Base-by-base conservation (phyloP, 176 grass and related monocot genomes). In the Coix lacrymajobi region DNA sequence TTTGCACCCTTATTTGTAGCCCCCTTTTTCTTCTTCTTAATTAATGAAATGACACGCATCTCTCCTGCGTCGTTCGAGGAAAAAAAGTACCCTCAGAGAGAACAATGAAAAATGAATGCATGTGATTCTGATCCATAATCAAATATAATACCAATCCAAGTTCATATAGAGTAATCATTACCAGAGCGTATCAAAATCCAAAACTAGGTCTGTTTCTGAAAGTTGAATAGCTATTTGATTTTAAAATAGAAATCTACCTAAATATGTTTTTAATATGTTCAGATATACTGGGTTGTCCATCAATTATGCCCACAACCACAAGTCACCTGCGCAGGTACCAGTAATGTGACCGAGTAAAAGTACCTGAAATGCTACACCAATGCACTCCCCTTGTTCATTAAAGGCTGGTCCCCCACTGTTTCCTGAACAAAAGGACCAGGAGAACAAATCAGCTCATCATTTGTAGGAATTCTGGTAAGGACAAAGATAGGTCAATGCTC, bases 331-430 rank as follows among this genome's bases (percentile, higher is more conserved):
- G 20, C 6, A 78, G 79, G 22, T 40, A 75, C 37, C 37, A 87
- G 3, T 52, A 73, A 48, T 25, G 17, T 73, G 79, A 87, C 41
- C 31, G 16, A 72, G 66, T 60, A 78, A 88, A 93, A 85, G 49
- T 86, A 99, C 97, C 97, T 99, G 97, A 92, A 99, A 99, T 85
- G 97, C 97, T 46, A 99, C 89, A 68, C 97, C 93, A 76, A 99
- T 99, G 89, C 97, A 99, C 79, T 96, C 93, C 69, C 97, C 97
- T 85, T 90, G 89, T 31, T 99, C 93, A 84, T 99, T 99, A 88
- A 99, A 99, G 70, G 91, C 97, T 73, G 97, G 97, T 17, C 97
- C 96, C 57, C 96, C 96, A 76, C 96, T 99, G 85, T 99, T 99
- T 87, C 96, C 96, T 99, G 89, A 56, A 54, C 60, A 84, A 77